These are phyloP conservation scores for Teratosphaeria gauchensis DNA, from an alignment of 2,329 filamentous ascomycete species.

Conservation along the genomic window DNA sequence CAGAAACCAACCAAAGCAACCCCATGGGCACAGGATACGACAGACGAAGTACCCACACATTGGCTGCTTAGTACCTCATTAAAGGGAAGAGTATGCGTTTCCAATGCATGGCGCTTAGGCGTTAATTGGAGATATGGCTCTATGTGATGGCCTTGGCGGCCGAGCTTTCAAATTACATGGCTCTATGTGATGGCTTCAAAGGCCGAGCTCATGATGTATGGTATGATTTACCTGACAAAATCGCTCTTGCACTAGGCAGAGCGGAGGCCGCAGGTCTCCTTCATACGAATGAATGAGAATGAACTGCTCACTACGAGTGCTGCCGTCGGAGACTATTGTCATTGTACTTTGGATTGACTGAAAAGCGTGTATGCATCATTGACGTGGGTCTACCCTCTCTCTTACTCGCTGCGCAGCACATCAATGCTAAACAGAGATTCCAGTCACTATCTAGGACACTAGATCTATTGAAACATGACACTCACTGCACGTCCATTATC, in stretches of 20 bases:
- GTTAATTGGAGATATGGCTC: not conserved
- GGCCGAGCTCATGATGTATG: conserved; percentile 1
- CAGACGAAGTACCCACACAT: not conserved
- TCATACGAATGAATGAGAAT: conserved; percentile 11
- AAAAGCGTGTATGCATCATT: not conserved
- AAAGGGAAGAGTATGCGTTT: conserved; percentile 21
- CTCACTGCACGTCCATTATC: not conserved
- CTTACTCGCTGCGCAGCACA: not conserved
- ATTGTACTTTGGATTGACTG: not conserved
- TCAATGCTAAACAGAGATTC: not conserved
- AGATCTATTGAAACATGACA: not conserved
- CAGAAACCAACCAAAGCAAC: not conserved
- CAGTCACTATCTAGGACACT: not conserved
- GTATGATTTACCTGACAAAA: conserved; percentile 1
- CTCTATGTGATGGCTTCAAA: not conserved
- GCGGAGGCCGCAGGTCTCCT: conserved; percentile 20
- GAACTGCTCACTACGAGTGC: not conserved
- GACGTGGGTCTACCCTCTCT: not conserved
- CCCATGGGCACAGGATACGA: not conserved
- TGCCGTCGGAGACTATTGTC: not conserved
- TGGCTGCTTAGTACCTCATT: conserved; percentile 22
- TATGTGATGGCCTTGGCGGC: not conserved
- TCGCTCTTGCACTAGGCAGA: conserved; percentile 21
- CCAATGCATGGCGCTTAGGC: conserved; percentile 20
- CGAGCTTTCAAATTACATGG: not conserved